Evolutionary conservation across 2,329 filamentous ascomycete genomes (phyloP).

Genomic region (Teratosphaeria zuluensis): DNA sequence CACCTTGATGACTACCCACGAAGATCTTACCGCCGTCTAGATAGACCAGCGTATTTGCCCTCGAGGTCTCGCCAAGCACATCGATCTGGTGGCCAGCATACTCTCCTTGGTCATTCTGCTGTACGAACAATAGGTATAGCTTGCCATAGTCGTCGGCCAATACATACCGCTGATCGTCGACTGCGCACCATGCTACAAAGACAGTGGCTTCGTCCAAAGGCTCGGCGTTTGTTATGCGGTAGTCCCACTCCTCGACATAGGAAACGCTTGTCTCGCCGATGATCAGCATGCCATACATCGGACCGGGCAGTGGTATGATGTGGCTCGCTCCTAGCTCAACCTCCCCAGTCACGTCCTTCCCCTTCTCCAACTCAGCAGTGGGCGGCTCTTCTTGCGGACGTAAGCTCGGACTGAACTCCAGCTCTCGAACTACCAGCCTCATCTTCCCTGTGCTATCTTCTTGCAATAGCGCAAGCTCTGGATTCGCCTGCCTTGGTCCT

Average conservation of each 20-base stretch:
- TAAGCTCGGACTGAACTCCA: slow-evolving; percentile 41
- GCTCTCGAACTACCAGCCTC: slow-evolving; percentile 45
- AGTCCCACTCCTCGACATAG: slow-evolving; percentile 70
- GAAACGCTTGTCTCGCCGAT: slow-evolving; percentile 59
- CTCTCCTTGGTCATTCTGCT: slow-evolving; percentile 52
- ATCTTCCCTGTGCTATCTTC: slow-evolving; percentile 49
- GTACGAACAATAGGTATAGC: slow-evolving; percentile 73
- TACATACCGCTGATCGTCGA: slow-evolving; percentile 75
- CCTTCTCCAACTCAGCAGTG: slow-evolving; percentile 39
- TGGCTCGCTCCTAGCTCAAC: slow-evolving; percentile 52
- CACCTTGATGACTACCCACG: slow-evolving; percentile 83
- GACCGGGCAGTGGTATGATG: slow-evolving; percentile 51
- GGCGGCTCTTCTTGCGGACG: slow-evolving; percentile 36
- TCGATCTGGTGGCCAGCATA: slow-evolving; percentile 66
- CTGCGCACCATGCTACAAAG: slow-evolving; percentile 83
- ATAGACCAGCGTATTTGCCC: slow-evolving; percentile 70
- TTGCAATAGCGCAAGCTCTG: slow-evolving; percentile 55
- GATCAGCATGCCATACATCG: slow-evolving; percentile 41
- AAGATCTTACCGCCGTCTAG: slow-evolving; percentile 66
- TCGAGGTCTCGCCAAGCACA: slow-evolving; percentile 58
- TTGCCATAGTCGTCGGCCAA: slow-evolving; percentile 85
- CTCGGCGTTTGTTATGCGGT: slow-evolving; percentile 54
- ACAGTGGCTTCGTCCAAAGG: slow-evolving; percentile 65
- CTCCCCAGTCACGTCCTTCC: slow-evolving; percentile 41
- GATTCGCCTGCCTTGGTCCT: slow-evolving; percentile 35